A percentile compares a stretch with the other conserved stretches of the same genome.
phyloP scores from a whole-genome alignment of 179 eudicot genomes.

The Carnegiea gigantea region DNA sequence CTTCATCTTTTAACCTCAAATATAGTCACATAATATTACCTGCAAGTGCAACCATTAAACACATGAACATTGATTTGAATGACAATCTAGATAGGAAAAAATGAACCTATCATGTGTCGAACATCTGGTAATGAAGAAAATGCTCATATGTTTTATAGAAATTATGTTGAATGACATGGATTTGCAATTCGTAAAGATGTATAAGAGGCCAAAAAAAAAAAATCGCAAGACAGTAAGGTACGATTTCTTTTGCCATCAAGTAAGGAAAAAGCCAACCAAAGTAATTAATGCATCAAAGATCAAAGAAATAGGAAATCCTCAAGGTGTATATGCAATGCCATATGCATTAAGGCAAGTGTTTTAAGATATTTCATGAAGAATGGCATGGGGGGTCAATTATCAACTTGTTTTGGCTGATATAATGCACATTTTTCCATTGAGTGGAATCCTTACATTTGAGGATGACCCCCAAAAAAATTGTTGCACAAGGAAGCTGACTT shows the following conservation, averaged over 20 bases:
- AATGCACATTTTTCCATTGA: too few relatives aligned
- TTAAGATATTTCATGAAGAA: conserved; percentile 4
- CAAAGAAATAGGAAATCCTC: background rate
- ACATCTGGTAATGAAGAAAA: background rate
- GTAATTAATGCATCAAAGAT: background rate
- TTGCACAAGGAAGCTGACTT: background rate
- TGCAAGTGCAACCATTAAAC: too few relatives aligned
- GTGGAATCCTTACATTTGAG: background rate
- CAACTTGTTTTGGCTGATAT: too few relatives aligned
- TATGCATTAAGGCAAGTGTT: background rate
- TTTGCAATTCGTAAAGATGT: too few relatives aligned
- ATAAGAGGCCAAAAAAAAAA: background rate
- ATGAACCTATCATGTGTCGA: background rate
- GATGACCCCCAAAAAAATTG: background rate
- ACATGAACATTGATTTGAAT: too few relatives aligned
- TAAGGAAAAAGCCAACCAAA: background rate
- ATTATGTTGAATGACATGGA: too few relatives aligned
- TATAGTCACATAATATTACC: too few relatives aligned
- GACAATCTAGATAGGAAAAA: too few relatives aligned
- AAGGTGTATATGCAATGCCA: background rate
- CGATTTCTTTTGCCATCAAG: conserved; percentile 4
- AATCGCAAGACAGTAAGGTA: background rate
- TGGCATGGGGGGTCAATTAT: background rate
- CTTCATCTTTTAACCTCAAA: too few relatives aligned
- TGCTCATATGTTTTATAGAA: too few relatives aligned